These are phyloP conservation scores for Chaetomium cochliodes DNA, from an alignment of 495 filamentous ascomycete genomes.

Conservation along the genomic window DNA sequence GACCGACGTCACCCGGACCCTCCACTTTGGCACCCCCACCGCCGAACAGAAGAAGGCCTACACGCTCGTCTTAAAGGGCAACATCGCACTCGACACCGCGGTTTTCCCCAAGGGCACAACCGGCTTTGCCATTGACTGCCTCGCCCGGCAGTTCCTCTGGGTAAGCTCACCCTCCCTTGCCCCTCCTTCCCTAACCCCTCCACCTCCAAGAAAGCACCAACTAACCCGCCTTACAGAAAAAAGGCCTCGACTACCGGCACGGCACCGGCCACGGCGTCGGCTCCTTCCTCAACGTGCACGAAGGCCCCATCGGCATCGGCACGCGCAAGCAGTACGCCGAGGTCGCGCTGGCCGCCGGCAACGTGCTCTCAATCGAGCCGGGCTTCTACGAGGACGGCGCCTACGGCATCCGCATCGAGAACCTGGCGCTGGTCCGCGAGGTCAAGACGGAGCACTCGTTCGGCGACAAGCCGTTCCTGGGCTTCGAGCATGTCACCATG, in stretches of 20 bases:
- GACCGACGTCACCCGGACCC: constrained; percentile 90
- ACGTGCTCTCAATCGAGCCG: constrained; percentile 92
- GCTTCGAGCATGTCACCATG: constrained; percentile 98
- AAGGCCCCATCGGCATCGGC: constrained; percentile 95
- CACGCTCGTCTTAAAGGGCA: constrained; percentile 94
- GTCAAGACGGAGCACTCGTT: constrained; percentile 82
- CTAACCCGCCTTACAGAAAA: constrained; percentile 50
- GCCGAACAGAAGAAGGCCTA: constrained; percentile 87
- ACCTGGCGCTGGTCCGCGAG: constrained; percentile 85
- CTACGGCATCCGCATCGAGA: constrained; percentile 98
- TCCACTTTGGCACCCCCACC: constrained; percentile 87
- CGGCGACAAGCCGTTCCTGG: constrained; percentile 88
- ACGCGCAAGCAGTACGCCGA: constrained; percentile 89
- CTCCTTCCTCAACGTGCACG: constrained; percentile 90
- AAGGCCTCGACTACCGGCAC: constrained; percentile 92
- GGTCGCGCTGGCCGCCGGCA: constrained; percentile 83
- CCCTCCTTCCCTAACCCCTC: not conserved
- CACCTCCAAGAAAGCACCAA: not conserved
- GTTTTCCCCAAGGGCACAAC: constrained; percentile 94
- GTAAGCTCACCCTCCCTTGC: constrained; percentile 37
- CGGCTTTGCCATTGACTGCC: constrained; percentile 84
- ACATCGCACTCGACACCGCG: constrained; percentile 82
- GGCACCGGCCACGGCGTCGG: constrained; percentile 97
- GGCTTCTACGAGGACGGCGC: constrained; percentile 97
- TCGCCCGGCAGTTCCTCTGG: constrained; percentile 94